phyloP scores from a whole-genome alignment of 2,329 filamentous ascomycete genomes.

The Fusarium mexicanum region DNA sequence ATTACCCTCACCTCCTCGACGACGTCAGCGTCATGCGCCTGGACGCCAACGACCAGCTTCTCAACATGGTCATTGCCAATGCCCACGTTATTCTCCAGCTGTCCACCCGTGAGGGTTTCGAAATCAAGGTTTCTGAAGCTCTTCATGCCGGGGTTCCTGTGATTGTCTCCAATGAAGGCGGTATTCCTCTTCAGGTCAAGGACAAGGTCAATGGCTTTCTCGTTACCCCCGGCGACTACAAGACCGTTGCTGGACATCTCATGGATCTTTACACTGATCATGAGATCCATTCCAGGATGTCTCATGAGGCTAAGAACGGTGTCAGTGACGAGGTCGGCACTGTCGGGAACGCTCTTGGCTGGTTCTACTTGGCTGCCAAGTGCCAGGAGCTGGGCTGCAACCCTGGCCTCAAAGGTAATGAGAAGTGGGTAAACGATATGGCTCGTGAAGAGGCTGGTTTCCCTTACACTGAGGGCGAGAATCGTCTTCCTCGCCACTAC shows the following conservation, averaged over 20 bases:
- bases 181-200: conserved; percentile 81
- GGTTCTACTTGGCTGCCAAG: conserved; percentile 80
- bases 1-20: conserved; percentile 69
- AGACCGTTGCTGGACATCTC: conserved; percentile 74
- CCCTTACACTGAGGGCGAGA: conserved; percentile 68
- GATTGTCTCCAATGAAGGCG: conserved; percentile 79
- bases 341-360: conserved; percentile 78
- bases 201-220: conserved; percentile 77
- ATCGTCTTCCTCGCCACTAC: conserved; percentile 61
- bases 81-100: conserved; percentile 80
- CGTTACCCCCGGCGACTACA: conserved; percentile 75
- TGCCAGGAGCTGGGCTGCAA: conserved; percentile 64
- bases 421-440: conserved; percentile 57
- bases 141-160: conserved; percentile 82
- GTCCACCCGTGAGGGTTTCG: conserved; percentile 84
- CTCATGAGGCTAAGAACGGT: conserved; percentile 67
- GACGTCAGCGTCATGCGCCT: conserved; percentile 81
- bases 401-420: conserved; percentile 64
- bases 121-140: conserved; percentile 87
- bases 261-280: conserved; percentile 72
- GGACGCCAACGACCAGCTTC: conserved; percentile 79
- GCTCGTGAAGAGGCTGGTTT: conserved; percentile 61
- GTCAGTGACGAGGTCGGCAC: conserved; percentile 86
- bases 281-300: conserved; percentile 73
- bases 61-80: conserved; percentile 79